Evolutionary conservation across 2,329 filamentous ascomycete species (phyloP).

Genomic region (Cryphonectria radicalis): DNA sequence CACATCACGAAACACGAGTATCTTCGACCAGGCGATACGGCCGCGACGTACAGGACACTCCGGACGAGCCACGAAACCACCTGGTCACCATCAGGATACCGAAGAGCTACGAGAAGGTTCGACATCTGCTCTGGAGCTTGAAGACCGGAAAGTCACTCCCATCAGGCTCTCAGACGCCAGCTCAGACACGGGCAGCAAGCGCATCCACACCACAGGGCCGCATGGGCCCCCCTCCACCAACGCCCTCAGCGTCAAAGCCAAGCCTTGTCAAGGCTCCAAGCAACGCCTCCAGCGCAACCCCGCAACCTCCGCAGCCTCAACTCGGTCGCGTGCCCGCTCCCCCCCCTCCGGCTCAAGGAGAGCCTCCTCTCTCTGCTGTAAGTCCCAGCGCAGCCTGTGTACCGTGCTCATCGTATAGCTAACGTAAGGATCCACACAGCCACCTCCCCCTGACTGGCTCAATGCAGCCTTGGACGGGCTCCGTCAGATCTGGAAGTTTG

Average conservation of each 20-base stretch:
- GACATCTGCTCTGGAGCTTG: conserved; percentile 59
- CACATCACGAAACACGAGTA: conserved; percentile 71
- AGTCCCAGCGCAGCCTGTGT: conserved; percentile 42
- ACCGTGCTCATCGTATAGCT: conserved; percentile 34
- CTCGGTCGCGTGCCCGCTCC: conserved; percentile 72
- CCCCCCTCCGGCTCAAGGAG: conserved; percentile 61
- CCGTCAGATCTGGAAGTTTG: conserved; percentile 72
- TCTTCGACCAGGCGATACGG: conserved; percentile 58
- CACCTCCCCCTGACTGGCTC: conserved; percentile 87
- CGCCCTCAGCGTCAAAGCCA: conserved; percentile 41
- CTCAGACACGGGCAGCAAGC: conserved; percentile 43
- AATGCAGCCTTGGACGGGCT: conserved; percentile 72
- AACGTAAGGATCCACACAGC: conserved; percentile 54
- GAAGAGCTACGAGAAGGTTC: conserved; percentile 65
- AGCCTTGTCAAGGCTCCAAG: conserved; percentile 22
- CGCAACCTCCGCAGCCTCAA: conserved; percentile 48
- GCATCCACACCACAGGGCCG: conserved; percentile 44
- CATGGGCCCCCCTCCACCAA: conserved; percentile 57
- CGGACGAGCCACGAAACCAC: conserved; percentile 71
- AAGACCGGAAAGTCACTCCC: conserved; percentile 47
- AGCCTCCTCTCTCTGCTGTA: conserved; percentile 63
- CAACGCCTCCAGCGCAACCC: conserved; percentile 33
- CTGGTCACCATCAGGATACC: conserved; percentile 77
- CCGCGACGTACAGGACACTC: conserved; percentile 77
- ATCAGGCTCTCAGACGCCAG: conserved; percentile 48